These are phyloP conservation scores for Lophiotrema nucula DNA, from an alignment of 495 filamentous ascomycete species.

Conservation along the genomic window DNA sequence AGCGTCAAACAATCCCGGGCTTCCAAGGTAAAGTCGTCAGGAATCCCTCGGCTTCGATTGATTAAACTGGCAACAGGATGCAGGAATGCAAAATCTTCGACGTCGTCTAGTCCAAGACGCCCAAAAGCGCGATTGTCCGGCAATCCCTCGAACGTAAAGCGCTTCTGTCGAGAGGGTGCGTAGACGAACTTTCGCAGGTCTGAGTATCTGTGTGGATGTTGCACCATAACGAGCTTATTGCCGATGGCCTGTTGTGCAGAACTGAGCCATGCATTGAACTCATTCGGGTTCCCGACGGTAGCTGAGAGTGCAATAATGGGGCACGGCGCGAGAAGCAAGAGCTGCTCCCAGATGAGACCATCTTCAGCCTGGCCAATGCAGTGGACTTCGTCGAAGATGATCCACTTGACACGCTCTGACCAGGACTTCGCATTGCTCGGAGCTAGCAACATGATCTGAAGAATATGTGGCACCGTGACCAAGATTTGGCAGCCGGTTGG, in stretches of 20 bases:
- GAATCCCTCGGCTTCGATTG: slow-evolving; percentile 58
- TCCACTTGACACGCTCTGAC: slow-evolving; percentile 63
- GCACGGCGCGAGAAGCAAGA: slow-evolving; percentile 70
- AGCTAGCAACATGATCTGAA: slow-evolving; percentile 74
- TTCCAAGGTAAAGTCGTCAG: slow-evolving; percentile 65
- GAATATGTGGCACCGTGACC: slow-evolving; percentile 73
- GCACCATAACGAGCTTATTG: slow-evolving; percentile 61
- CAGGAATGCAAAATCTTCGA: slow-evolving; percentile 55
- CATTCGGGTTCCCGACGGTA: slow-evolving; percentile 72
- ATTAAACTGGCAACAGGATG: slow-evolving; percentile 66
- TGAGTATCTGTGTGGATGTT: slow-evolving; percentile 66
- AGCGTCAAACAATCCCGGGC: slow-evolving; percentile 66
- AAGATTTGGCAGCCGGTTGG: slow-evolving; percentile 69
- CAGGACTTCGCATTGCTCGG: slow-evolving; percentile 67
- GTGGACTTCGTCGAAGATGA: slow-evolving; percentile 86
- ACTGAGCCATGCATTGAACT: slow-evolving; percentile 67
- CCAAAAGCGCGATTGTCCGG: slow-evolving; percentile 43
- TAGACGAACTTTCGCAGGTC: slow-evolving; percentile 72
- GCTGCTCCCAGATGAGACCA: slow-evolving; percentile 77
- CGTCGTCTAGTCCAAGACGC: slow-evolving; percentile 53
- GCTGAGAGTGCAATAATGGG: slow-evolving; percentile 79
- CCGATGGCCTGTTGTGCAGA: slow-evolving; percentile 58
- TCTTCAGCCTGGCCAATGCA: slow-evolving; percentile 76
- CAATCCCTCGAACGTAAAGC: slow-evolving; percentile 59
- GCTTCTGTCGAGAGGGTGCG: slow-evolving; percentile 47